These are phyloP conservation scores for Rhodofomes roseus DNA, from an alignment of 1,284 basidiomycete genomes.

Conservation along the genomic window DNA sequence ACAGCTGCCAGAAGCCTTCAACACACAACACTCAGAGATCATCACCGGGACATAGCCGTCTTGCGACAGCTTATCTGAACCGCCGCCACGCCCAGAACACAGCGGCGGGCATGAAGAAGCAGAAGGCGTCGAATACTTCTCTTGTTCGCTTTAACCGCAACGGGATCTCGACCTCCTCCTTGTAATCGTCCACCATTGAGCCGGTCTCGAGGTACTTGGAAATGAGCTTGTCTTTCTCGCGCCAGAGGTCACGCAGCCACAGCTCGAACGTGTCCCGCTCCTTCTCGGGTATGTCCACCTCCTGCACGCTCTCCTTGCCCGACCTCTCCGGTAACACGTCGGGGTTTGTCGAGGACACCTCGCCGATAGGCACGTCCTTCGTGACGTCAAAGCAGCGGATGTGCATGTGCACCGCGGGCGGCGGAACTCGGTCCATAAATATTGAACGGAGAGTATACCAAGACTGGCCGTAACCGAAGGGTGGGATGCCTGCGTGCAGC, in stretches of 20 bases:
- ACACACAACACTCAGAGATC: not conserved
- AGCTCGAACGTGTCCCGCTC: conserved; percentile 76
- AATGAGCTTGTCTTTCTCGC: conserved; percentile 79
- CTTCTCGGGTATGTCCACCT: conserved; percentile 59
- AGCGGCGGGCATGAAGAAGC: conserved; percentile 62
- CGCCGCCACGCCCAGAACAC: conserved; percentile 50
- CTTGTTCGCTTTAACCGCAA: conserved; percentile 46
- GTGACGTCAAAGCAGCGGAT: conserved; percentile 72
- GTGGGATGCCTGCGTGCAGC: conserved; percentile 54
- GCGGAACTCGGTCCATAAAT: conserved; percentile 79
- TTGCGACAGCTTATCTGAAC: conserved; percentile 4
- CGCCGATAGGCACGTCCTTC: conserved; percentile 63
- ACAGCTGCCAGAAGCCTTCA: not conserved
- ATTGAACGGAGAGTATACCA: conserved; percentile 89
- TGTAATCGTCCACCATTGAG: conserved; percentile 31
- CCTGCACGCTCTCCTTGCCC: conserved; percentile 31
- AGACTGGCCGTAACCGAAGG: conserved; percentile 71
- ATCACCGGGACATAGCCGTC: not conserved
- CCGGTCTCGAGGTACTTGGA: conserved; percentile 53
- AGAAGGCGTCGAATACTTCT: conserved; percentile 64
- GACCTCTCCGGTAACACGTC: conserved; percentile 29
- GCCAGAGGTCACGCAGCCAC: conserved; percentile 84
- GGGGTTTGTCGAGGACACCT: conserved; percentile 39
- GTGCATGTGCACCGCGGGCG: conserved; percentile 87
- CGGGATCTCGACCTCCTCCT: conserved; percentile 49